A percentile compares a stretch with the other conserved stretches of the same genome.
Evolutionary conservation across 163 green algal species (phyloP).

Genomic region (Coccomyxa subellipsoidea): DNA sequence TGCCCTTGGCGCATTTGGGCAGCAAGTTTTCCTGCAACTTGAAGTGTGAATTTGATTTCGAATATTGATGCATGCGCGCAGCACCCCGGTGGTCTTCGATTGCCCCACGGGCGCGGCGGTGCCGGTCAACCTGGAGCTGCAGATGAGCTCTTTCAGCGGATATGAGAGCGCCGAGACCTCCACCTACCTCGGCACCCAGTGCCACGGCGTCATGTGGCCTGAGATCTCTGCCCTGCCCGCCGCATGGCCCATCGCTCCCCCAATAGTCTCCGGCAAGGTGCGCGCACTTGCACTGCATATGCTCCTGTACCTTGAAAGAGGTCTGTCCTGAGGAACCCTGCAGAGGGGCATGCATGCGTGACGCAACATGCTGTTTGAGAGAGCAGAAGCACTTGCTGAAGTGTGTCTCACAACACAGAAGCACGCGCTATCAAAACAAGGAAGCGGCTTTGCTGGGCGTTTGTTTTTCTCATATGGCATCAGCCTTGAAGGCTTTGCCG

Average conservation of each 20-base stretch:
- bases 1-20: no score
- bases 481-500: no score
- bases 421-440: no score
- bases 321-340: no score
- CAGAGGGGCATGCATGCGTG: no score
- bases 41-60: background rate
- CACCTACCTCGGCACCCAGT: slow-evolving; percentile 19
- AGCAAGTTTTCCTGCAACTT: no score
- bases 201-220: slow-evolving; percentile 21
- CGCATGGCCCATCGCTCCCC: slow-evolving; percentile 18
- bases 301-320: no score
- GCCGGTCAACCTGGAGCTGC: slow-evolving; percentile 4
- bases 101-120: background rate
- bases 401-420: no score
- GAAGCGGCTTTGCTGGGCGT: no score
- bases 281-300: background rate
- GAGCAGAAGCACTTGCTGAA: no score
- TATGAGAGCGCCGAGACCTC: background rate
- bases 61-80: background rate
- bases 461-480: no score
- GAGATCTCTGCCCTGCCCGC: background rate
- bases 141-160: background rate
- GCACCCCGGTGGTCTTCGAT: background rate
- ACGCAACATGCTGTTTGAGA: no score
- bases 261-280: slow-evolving; percentile 19